Evolutionary conservation across 202 grass and related monocot species (phyloP), one percentile per base, ranked within the genome.

Genomic region (Saccharum hybrid): DNA sequence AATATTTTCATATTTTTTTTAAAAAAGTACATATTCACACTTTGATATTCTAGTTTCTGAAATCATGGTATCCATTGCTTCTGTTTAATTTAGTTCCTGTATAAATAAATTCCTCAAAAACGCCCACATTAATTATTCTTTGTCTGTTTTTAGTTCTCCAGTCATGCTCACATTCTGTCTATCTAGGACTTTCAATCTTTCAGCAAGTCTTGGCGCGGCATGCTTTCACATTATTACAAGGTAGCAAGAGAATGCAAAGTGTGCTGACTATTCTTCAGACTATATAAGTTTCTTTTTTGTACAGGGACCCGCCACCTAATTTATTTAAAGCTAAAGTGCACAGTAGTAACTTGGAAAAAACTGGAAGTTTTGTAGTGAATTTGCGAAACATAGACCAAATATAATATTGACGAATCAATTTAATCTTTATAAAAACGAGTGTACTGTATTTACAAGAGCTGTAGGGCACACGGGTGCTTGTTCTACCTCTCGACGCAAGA

Each of bases 141-240:
- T 23, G 1, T 38, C 52, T 51, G 19, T 78, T 56, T 36, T 36
- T 16, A 63, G 37, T 63, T 38, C n/a, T 72, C 18, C 41, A 43
- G 52, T 62, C 70, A 13, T 52, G 31, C 38, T 68, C 30, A 22
- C 63, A 40, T 54, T 49, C 77, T 46, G 37, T 89, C 21, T 33
- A 13, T 28, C 43, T 0, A 41, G 30, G 39, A 43, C 39, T 49
- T 74, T 46, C 28, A 6, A 40, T 21, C 48, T 49, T 78, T 37
- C 49, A 74, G 1, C 60, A 49, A 23, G 15, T 82, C 49, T 46
- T 41, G 26, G 22, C 23, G 16, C 2, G 15, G 76, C 88, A 42
- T 83, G 88, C 74, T 75, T 90, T 86, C 88, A 79, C 83, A 90
- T 71, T 3, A 68, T 68, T 68, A 26, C 52, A 86, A 74, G 31